A percentile compares a stretch with the other conserved stretches of the same genome.
These are phyloP conservation scores for Penstemon newberryi DNA, from an alignment of 257 asterid species.

Conservation along the genomic window DNA sequence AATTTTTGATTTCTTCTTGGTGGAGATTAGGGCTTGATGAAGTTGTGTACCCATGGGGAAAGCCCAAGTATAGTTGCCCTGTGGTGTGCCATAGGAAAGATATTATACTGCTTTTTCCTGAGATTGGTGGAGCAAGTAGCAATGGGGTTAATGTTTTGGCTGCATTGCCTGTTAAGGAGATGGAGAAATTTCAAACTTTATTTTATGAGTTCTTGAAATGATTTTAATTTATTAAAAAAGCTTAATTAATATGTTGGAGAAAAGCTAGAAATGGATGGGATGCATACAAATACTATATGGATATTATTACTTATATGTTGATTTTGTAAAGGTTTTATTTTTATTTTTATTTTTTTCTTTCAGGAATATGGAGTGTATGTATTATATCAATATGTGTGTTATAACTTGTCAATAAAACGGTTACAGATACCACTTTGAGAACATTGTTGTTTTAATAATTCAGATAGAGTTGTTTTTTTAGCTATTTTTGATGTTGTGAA, in stretches of 20 bases:
- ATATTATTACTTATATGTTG: no score
- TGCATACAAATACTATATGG: no score
- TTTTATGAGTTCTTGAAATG: slow-evolving; percentile 41
- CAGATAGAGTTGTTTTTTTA: no score
- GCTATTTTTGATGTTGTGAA: no score
- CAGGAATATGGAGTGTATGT: no score
- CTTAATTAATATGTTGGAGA: neutral
- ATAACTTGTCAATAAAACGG: no score
- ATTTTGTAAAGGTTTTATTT: no score
- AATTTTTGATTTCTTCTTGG: slow-evolving; percentile 83
- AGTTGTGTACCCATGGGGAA: slow-evolving; percentile 84
- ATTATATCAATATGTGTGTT: no score
- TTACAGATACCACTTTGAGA: no score
- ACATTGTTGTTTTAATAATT: no score
- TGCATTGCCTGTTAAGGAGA: slow-evolving; percentile 73
- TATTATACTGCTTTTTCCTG: slow-evolving; percentile 69
- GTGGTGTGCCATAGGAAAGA: slow-evolving; percentile 75
- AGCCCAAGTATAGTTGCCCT: slow-evolving; percentile 76
- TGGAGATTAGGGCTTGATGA: slow-evolving; percentile 86
- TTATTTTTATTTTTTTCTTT: no score
- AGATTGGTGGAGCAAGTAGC: slow-evolving; percentile 41
- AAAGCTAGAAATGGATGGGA: no score
- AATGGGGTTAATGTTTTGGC: slow-evolving; percentile 72
- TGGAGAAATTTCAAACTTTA: slow-evolving; percentile 54
- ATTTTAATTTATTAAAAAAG: neutral